Percentiles rank a stretch among this genome's conserved stretches.
phyloP scores from a whole-genome alignment of 2,329 filamentous ascomycete species.

The Botrytis galanthina region DNA sequence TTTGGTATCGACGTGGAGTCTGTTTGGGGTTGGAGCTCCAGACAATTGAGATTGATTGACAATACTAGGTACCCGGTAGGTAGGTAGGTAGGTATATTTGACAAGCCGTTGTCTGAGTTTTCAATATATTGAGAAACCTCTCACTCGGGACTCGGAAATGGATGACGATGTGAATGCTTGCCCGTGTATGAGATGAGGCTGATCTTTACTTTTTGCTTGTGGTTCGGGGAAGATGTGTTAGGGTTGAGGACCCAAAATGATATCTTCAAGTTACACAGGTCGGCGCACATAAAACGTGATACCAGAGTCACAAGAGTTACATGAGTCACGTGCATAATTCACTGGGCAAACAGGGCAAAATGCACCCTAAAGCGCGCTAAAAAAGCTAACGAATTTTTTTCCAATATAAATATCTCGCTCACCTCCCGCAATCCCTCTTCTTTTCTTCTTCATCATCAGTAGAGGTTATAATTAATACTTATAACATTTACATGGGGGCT shows the following conservation, averaged over 20 bases:
- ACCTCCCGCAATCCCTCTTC: slow-evolving; percentile 10
- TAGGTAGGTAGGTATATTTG: background rate
- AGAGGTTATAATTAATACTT: slow-evolving; percentile 42
- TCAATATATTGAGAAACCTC: background rate
- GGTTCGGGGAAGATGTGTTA: background rate
- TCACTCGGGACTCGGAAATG: background rate
- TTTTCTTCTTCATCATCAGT: slow-evolving; percentile 39
- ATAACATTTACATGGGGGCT: slow-evolving; percentile 41
- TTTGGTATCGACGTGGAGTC: background rate
- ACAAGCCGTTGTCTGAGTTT: slow-evolving; percentile 2
- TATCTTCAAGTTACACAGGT: background rate
- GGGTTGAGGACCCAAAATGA: background rate
- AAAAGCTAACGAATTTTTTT: slow-evolving; percentile 14
- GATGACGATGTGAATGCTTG: background rate
- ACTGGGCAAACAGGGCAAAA: slow-evolving; percentile 1
- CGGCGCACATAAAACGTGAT: background rate
- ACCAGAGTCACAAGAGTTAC: background rate
- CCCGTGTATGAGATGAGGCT: background rate
- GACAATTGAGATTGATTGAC: slow-evolving; percentile 4
- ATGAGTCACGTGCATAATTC: fast-evolving
- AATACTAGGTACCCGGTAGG: background rate
- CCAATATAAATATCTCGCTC: slow-evolving; percentile 23
- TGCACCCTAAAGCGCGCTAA: slow-evolving; percentile 9
- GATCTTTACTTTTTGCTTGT: background rate
- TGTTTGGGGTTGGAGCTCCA: background rate